Evolutionary conservation across 768 basidiomycete species (phyloP).

Genomic region (Tylopilus vinaceipallidus): DNA sequence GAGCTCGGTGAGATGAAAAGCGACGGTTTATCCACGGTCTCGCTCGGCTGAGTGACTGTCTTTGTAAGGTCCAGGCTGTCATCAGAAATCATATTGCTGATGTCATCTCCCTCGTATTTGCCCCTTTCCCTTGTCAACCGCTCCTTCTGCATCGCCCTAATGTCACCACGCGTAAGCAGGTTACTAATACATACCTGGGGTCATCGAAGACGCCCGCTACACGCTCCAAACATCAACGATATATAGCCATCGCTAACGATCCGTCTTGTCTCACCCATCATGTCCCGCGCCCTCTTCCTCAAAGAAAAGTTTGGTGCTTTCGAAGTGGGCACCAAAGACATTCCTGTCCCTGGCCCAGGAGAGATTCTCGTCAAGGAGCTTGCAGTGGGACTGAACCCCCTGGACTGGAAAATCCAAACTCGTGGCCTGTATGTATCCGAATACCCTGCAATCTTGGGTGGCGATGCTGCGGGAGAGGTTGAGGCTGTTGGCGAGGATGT

Average conservation of each 20-base stretch:
- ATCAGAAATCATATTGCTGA: too few relatives aligned
- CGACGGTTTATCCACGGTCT: too few relatives aligned
- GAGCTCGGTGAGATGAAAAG: too few relatives aligned
- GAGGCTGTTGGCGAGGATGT: constrained; percentile 41
- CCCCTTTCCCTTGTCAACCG: too few relatives aligned
- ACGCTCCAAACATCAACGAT: not conserved
- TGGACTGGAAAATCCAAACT: constrained; percentile 35
- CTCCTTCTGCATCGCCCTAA: too few relatives aligned
- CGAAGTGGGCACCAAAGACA: constrained; percentile 7
- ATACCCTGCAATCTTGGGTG: constrained; percentile 39
- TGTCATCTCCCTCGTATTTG: too few relatives aligned
- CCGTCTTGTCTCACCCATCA: not conserved
- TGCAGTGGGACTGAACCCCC: constrained; percentile 43
- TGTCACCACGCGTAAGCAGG: not conserved
- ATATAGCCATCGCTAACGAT: not conserved
- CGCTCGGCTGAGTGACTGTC: too few relatives aligned
- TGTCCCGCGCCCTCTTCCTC: constrained; percentile 17
- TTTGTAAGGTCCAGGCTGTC: too few relatives aligned
- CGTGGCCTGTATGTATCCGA: not conserved
- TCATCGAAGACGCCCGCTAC: not conserved
- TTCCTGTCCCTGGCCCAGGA: constrained; percentile 36
- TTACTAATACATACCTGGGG: not conserved
- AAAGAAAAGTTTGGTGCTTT: constrained; percentile 19
- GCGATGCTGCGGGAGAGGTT: constrained; percentile 40
- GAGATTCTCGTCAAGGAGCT: constrained; percentile 44